Evolutionary conservation across 768 basidiomycete genomes (phyloP), one percentile per base, ranked within the genome.

Genomic region (Termitomyces sp.): DNA sequence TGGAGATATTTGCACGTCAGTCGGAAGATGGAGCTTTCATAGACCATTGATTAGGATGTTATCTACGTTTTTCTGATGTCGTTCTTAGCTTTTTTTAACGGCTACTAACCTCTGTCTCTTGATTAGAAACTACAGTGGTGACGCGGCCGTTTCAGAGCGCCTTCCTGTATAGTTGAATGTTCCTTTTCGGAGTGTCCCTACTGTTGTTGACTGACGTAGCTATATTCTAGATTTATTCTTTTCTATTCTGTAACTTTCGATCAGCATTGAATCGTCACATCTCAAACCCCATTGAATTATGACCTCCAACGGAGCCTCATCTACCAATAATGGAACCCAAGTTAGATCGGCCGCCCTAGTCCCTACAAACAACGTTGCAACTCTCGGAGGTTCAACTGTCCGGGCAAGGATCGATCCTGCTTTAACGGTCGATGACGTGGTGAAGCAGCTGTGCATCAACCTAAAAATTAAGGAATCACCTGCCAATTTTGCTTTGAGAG

Each of bases 351-450:
- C 75, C 6, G 70, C 77, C 6, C 77, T 92, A 34, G 82, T 92
- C 2, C 92, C 92, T 8, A 94, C 92, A 11, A 94, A 94, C 72
- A 90, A 81, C 58, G 90, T 94, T 52, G 86, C 89, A 3, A 91
- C 88, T 7, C 83, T 79, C 57, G 87, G 90, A 20, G 90, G 90
- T 45, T 65, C 81, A 33, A 86, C 86, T 46, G 90, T 93, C 22
- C 86, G 91, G 61, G 87, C 90, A 12, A 84, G 92, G 59, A 94
- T 94, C 63, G 92, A 94, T 68, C 88, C 89, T 16, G 86, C 90
- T 6, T 78, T 93, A 33, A 85, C 87, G 6, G 92, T 93, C 54
- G 85, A 89, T 54, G 92, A 94, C 69, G 93, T 94, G 58, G 81
- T 94, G 53, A 85, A 83, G 57, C 91, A 93, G 70, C 81, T 94